A percentile compares a stretch with the other conserved stretches of the same genome.
Conservation (phyloP, 2,329 filamentous ascomycete genomes). For the Botryosphaeria dothidea region DNA sequence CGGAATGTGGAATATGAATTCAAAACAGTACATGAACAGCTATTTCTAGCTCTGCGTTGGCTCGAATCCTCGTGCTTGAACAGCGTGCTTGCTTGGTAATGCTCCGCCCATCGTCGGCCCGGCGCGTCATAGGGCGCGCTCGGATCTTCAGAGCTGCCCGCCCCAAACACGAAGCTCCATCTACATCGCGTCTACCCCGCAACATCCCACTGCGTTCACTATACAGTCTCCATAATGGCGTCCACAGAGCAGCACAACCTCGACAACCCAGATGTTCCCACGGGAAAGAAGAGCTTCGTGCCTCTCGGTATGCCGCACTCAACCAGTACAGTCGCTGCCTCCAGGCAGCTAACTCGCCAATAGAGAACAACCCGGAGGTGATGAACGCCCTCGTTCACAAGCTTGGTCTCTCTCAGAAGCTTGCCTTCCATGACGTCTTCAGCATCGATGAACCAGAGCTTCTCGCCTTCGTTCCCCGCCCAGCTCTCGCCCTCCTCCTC, state of each 20-base stretch:
- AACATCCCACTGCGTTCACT: slow-evolving; percentile 7
- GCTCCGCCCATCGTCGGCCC: not conserved
- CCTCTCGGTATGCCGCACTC: slow-evolving; percentile 32
- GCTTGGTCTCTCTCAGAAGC: slow-evolving; percentile 49
- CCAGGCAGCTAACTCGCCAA: not conserved
- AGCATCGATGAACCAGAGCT: slow-evolving; percentile 53
- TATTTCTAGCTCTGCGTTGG: too few relatives aligned
- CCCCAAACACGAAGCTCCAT: slow-evolving; percentile 6
- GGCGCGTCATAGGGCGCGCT: slow-evolving; percentile 16
- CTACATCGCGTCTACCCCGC: not conserved
- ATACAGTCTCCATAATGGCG: slow-evolving; percentile 27
- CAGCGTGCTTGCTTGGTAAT: slow-evolving; percentile 5
- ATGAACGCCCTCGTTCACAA: slow-evolving; percentile 51
- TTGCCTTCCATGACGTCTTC: slow-evolving; percentile 57
- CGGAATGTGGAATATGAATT: not conserved
- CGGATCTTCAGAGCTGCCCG: not conserved
- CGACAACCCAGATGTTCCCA: slow-evolving; percentile 28
- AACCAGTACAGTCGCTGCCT: not conserved
- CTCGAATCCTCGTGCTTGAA: too few relatives aligned
- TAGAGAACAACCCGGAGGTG: slow-evolving; percentile 59
- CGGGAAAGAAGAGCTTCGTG: slow-evolving; percentile 37
- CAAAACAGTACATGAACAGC: not conserved
- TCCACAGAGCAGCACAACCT: slow-evolving; percentile 22
- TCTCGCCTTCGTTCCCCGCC: slow-evolving; percentile 53
- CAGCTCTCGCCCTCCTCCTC: slow-evolving; percentile 56